Percentiles rank a stretch among this genome's conserved stretches.
Evolutionary conservation across 164 flowering plant species (phyloP).

Genomic region (Chimonanthus salicifolius): DNA sequence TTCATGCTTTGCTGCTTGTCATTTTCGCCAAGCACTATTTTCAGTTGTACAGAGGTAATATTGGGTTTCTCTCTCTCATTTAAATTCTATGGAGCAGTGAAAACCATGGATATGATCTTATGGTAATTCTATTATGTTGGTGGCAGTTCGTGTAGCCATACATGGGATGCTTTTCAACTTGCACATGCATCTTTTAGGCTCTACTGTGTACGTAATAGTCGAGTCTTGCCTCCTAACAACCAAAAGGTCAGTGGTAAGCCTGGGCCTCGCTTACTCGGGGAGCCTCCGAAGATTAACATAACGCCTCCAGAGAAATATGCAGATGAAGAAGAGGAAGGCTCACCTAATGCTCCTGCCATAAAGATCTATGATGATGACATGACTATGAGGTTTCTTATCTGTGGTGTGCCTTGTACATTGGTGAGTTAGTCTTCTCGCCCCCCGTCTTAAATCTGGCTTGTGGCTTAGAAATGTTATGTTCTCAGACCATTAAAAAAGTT

Average conservation of each 20-base stretch:
- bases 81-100: not conserved
- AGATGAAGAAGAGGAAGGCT: slow-evolving; percentile 56
- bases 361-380: slow-evolving; percentile 89
- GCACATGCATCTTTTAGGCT: slow-evolving; percentile 86
- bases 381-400: slow-evolving; percentile 76
- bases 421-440: slow-evolving; percentile 30
- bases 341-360: slow-evolving; percentile 54
- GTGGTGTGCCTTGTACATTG: slow-evolving; percentile 65
- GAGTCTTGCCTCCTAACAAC: slow-evolving; percentile 29
- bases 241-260: slow-evolving; percentile 34
- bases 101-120: not conserved
- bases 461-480: not conserved
- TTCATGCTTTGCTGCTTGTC: slow-evolving; percentile 60
- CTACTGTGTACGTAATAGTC: slow-evolving; percentile 57
- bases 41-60: slow-evolving; percentile 83
- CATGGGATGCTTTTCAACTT: slow-evolving; percentile 96
- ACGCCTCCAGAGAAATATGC: slow-evolving; percentile 43
- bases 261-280: slow-evolving; percentile 80
- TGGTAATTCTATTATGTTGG: slow-evolving; percentile 1
- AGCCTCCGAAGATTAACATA: slow-evolving; percentile 63
- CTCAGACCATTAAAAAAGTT: not conserved
- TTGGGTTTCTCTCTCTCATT: not conserved
- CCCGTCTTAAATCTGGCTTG: not conserved
- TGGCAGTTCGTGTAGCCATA: slow-evolving; percentile 78
- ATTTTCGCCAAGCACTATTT: slow-evolving; percentile 80